These are phyloP conservation scores for Sugiyamaella smithiae DNA, from an alignment of 805 yeast species.

Conservation along the genomic window DNA sequence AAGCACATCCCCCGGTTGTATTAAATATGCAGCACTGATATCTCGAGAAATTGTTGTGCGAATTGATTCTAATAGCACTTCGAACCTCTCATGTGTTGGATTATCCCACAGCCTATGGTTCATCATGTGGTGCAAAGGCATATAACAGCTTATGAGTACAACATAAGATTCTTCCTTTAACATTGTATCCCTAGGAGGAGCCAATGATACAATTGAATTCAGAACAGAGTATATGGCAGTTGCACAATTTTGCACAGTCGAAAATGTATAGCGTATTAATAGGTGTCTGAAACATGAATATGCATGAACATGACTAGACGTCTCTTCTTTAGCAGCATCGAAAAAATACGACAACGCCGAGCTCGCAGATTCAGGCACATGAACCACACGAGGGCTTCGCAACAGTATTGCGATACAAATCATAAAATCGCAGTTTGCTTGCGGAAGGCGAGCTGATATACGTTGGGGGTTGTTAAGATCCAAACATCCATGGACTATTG, in stretches of 20 bases:
- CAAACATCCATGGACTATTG: not conserved
- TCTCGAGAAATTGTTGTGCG: no score
- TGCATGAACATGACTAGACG: constrained; percentile 10
- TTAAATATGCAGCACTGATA: no score
- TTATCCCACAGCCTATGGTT: not conserved
- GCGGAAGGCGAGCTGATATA: constrained; percentile 10
- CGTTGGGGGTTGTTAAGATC: not conserved
- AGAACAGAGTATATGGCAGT: not conserved
- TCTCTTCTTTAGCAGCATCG: constrained; percentile 7
- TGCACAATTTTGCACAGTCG: no score
- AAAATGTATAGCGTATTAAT: not conserved
- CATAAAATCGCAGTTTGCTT: constrained; percentile 10
- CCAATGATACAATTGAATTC: not conserved
- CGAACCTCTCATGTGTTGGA: no score
- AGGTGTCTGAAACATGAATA: constrained; percentile 3
- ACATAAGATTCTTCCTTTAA: constrained; percentile 8
- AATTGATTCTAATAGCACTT: no score
- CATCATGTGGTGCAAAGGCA: constrained; percentile 5
- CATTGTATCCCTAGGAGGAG: not conserved
- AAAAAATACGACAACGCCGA: constrained; percentile 7
- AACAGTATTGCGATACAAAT: constrained; percentile 8
- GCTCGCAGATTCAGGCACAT: not conserved
- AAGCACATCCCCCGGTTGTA: not conserved
- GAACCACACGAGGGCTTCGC: not conserved
- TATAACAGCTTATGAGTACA: constrained; percentile 9